phyloP scores from a whole-genome alignment of 208 protist genomes.

The Trypanosoma platydactyli region DNA sequence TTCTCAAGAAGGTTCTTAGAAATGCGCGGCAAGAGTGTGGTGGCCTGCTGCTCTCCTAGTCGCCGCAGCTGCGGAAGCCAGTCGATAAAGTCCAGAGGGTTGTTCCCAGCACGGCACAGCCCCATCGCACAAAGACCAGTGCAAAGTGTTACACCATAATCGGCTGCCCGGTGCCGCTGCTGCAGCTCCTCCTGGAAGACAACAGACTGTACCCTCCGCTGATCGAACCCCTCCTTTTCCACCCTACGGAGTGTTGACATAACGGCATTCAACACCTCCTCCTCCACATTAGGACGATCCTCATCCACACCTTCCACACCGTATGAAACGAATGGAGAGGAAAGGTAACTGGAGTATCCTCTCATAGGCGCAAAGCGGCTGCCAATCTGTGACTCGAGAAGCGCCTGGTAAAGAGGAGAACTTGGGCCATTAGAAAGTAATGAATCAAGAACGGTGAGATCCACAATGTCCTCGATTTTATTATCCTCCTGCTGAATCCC shows the following conservation, averaged over 20 bases:
- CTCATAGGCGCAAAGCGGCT: conserved; percentile 82
- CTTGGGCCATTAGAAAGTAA: conserved; percentile 84
- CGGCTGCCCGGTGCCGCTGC: conserved; percentile 84
- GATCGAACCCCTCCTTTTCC: conserved; percentile 78
- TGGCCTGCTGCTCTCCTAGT: conserved; percentile 55
- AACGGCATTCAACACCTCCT: conserved; percentile 65
- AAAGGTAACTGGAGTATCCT: conserved; percentile 84
- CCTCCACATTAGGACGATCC: conserved; percentile 45
- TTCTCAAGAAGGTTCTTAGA: conserved; percentile 70
- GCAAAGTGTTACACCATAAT: conserved; percentile 86
- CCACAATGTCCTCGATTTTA: conserved; percentile 71
- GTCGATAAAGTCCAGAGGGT: conserved; percentile 85
- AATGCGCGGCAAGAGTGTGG: conserved; percentile 68
- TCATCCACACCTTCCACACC: conserved; percentile 88
- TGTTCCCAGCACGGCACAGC: conserved; percentile 67
- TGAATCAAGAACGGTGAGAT: conserved; percentile 79
- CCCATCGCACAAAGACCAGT: conserved; percentile 71
- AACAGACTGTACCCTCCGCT: conserved; percentile 76
- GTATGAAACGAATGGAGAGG: conserved; percentile 83
- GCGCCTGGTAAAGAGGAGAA: conserved; percentile 85
- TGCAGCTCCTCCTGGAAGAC: conserved; percentile 90
- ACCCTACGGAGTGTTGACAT: conserved; percentile 55
- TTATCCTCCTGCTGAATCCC: conserved; percentile 59
- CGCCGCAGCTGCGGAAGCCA: conserved; percentile 77
- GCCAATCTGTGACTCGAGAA: conserved; percentile 89